Evolutionary conservation across 2,329 filamentous ascomycete genomes (phyloP).

Genomic region (Anisogramma anomala): DNA sequence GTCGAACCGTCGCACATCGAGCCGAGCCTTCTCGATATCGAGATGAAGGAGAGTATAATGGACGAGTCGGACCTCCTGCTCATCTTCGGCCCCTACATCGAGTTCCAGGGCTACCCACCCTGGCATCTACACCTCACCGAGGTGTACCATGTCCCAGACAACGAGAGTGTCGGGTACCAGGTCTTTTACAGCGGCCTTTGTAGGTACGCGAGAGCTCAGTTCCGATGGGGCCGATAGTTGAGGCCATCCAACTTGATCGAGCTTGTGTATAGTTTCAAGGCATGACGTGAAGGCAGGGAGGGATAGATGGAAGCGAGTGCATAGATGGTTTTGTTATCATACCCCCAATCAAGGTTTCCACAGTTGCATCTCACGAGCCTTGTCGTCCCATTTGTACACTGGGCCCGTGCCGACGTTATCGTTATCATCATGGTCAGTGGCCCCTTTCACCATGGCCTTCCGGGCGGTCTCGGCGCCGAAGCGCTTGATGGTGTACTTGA

Average conservation of each 20-base stretch:
- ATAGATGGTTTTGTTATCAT: slow-evolving; percentile 12
- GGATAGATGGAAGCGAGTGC: not conserved
- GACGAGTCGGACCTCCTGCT: slow-evolving; percentile 82
- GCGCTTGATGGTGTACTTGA: slow-evolving; percentile 61
- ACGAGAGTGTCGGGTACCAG: slow-evolving; percentile 81
- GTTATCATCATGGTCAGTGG: slow-evolving; percentile 73
- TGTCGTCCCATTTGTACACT: slow-evolving; percentile 56
- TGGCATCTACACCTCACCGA: slow-evolving; percentile 94
- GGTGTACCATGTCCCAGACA: slow-evolving; percentile 72
- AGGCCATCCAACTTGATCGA: slow-evolving; percentile 3
- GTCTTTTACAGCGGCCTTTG: slow-evolving; percentile 78
- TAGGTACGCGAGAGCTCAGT: slow-evolving; percentile 76
- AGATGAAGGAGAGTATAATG: slow-evolving; percentile 70
- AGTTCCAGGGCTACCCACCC: slow-evolving; percentile 83
- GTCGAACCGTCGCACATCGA: slow-evolving; percentile 72
- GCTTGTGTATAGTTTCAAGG: slow-evolving; percentile 5
- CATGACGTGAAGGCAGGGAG: slow-evolving; percentile 4
- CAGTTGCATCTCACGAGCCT: slow-evolving; percentile 36
- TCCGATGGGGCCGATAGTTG: slow-evolving; percentile 61
- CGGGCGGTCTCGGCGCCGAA: slow-evolving; percentile 49
- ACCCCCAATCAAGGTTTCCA: slow-evolving; percentile 21
- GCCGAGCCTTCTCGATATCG: slow-evolving; percentile 75
- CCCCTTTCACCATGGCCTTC: slow-evolving; percentile 55
- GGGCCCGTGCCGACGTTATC: slow-evolving; percentile 67
- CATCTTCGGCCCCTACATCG: slow-evolving; percentile 72